Conservation (phyloP, 2,329 filamentous ascomycete species). For the Aspergillus novofumigatus region DNA sequence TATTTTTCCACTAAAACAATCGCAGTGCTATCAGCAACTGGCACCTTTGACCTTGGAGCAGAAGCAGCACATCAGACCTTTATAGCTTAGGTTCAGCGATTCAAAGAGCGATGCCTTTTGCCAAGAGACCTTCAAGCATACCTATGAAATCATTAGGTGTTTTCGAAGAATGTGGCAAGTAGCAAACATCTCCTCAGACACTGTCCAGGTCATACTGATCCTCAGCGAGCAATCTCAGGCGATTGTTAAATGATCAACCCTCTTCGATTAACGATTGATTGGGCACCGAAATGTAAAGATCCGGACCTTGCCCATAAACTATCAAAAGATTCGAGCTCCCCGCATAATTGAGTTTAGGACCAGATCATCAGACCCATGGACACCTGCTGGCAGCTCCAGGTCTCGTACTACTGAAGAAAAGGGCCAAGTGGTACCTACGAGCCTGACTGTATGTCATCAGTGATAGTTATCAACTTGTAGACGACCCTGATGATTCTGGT, state of each 20-base stretch:
- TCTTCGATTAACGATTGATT: background rate
- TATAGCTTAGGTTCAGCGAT: too few relatives aligned
- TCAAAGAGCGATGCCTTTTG: background rate
- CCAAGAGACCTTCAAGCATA: background rate
- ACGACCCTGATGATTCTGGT: background rate
- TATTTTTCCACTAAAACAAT: background rate
- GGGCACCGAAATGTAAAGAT: background rate
- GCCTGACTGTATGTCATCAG: background rate
- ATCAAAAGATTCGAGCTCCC: background rate
- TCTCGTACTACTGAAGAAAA: background rate
- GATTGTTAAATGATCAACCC: background rate
- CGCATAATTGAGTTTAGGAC: background rate
- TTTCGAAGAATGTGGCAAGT: background rate
- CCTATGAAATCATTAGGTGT: background rate
- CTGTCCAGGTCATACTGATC: background rate
- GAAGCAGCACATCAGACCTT: background rate
- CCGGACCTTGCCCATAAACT: too few relatives aligned
- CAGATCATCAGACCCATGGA: background rate
- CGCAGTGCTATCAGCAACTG: background rate
- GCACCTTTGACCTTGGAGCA: background rate
- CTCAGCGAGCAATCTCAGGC: background rate
- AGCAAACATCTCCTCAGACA: background rate
- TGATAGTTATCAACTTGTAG: background rate
- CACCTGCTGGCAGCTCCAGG: background rate
- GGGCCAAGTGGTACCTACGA: background rate